Base-by-base conservation (phyloP, 805 yeast species). In the Millerago galiae region DNA sequence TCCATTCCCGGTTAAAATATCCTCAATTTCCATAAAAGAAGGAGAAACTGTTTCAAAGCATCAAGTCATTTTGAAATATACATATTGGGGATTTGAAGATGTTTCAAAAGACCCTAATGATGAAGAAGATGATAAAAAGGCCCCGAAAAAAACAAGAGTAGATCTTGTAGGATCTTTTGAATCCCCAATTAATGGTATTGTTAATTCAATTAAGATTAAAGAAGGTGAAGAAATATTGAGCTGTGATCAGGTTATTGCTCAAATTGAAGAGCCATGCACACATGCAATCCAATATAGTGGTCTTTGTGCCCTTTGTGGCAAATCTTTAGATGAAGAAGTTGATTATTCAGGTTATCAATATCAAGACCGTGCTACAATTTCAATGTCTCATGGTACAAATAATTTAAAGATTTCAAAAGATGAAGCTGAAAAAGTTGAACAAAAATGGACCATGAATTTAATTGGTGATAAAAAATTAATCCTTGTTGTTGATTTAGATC, bases 401-500 rank as follows among this genome's bases (percentile, higher is more conserved):
- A 87, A 90, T 36, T 70, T 93, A 48, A 86, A 83, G 44, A 89
- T 93, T 17, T 83, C 95, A 34, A 72, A 81, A 38, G 79, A 75
- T 47, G 99, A 93, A 65, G 99, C 98, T 2, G 81, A 79, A 46
- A 79, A 81, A 46, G 80, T 93, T 38, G 98, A 90, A 58, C 75
- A 75, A 46, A 66, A 67, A 26, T 72, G 89, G 40, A 77, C 87
- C 5, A 66, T 70, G 43, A 69, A 83, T 45, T 69, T 93, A 37
- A 62, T 79, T 6, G 60, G 68, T 13, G 84, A 78, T 41, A 68
- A 73, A 45, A 87, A 86, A 60, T 69, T 93, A 48, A 89, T 93
- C 26, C 70, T 93, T 43, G 98, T 93, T 25, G 99, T 93, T 5
- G 99, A 93, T 69, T 71, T 93, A 49, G 99, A 93, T 66, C 99